These are phyloP conservation scores for Pigoraptor vietnamica DNA, from an alignment of 78 protist species.

Conservation along the genomic window DNA sequence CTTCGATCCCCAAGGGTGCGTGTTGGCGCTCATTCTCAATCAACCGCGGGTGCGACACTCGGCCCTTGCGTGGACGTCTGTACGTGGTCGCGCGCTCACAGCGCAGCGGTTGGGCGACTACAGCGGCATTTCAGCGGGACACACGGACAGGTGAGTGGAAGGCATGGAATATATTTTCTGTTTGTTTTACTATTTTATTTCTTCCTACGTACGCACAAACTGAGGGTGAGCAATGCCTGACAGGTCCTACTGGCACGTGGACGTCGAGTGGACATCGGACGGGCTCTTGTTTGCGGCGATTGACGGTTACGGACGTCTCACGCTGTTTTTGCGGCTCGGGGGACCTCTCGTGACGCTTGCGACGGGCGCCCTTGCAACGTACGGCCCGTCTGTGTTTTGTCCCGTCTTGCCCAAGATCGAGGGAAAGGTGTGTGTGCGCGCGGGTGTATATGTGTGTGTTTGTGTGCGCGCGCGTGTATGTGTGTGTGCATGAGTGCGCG, in stretches of 20 bases:
- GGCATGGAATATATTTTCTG: neutral
- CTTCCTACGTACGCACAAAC: too few species aligned
- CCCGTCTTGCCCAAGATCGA: neutral
- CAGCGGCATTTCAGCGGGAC: neutral
- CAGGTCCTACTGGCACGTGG: neutral
- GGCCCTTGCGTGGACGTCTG: neutral
- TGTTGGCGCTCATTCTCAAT: neutral
- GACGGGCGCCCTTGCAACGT: neutral
- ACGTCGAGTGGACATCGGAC: neutral
- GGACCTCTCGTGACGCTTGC: neutral
- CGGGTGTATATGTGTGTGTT: neutral
- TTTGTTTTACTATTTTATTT: too few species aligned
- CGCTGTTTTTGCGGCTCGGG: neutral
- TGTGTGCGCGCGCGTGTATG: neutral
- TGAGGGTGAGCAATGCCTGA: neutral
- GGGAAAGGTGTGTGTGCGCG: neutral
- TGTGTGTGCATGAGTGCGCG: neutral
- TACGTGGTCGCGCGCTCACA: neutral
- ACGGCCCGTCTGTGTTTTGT: neutral
- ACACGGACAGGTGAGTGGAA: neutral
- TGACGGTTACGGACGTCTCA: neutral
- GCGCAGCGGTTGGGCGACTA: neutral
- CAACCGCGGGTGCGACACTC: neutral
- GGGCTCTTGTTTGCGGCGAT: neutral
- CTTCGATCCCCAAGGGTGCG: neutral